phyloP scores from a whole-genome alignment of 805 yeast species.

The Kuraishia ogatae region DNA sequence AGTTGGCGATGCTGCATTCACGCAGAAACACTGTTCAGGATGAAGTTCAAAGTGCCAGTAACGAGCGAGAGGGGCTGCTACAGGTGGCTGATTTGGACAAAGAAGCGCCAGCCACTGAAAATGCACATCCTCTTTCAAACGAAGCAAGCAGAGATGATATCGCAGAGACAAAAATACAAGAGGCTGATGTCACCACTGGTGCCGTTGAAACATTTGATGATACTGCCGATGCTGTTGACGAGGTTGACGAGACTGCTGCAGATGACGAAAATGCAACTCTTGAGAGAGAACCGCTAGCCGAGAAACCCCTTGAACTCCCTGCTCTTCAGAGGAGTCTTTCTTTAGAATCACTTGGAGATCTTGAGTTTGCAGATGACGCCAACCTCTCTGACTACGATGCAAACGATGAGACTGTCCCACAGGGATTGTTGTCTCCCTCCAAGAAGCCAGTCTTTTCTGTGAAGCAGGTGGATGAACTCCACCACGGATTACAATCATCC shows the following conservation, averaged over 20 bases:
- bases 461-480: neutral
- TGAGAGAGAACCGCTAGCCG: neutral
- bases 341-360: neutral
- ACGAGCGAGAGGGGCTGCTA: too few species aligned
- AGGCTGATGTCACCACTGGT: too few species aligned
- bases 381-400: neutral
- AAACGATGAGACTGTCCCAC: neutral
- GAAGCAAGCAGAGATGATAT: too few species aligned
- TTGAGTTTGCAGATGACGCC: neutral
- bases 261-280: neutral
- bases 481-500: neutral
- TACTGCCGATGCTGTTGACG: neutral
- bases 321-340: neutral
- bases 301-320: neutral
- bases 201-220: neutral
- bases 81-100: neutral
- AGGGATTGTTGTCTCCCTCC: neutral
- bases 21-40: neutral
- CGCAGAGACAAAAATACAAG: too few species aligned
- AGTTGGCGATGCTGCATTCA: neutral
- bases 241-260: neutral
- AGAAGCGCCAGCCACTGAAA: too few species aligned
- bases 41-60: neutral
- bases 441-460: constrained; percentile 1
- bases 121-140: too few species aligned